Base-by-base conservation (phyloP, 306 rosid species). In the Sphenostylis stenocarpa region DNA sequence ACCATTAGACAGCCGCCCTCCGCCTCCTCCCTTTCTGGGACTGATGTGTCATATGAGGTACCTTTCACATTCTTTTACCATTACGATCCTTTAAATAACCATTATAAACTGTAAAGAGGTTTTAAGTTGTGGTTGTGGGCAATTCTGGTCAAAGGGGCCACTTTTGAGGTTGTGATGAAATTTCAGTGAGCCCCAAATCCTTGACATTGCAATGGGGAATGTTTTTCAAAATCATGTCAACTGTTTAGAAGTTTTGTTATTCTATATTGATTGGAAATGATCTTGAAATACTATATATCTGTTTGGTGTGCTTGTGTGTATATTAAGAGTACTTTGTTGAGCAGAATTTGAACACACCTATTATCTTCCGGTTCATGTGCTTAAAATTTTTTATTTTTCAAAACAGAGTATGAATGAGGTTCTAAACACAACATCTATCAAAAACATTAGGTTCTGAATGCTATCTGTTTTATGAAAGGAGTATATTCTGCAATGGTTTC, bases 31-130 rank as follows among this genome's bases (percentile, higher is more conserved):
- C 15, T 41, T 4, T 11, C 85, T 24, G 88, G 89, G 81, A 86
- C 88, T 7, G 77, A 77, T 53, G 83, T 87, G 38, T 70, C 87
- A 7, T 88, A 84, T 57, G 94, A 89, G 97, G 99, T 95, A 82
- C 33, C 11, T 64, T 65, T 72, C 12, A 20, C 67, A 28, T 82
- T 63, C 47, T 43, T 79, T 29, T 24, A 57, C 34, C 55, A 74
- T 51, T 20, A 19, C 26, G 7, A n/a, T 12, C 24, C 10, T 70
- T 64, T 80, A 14, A 26, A 14, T 15, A 31, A 16, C 49, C 43
- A 14, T 34, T 33, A 2, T 56, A 12, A 17, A 17, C 24, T n/a
- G 3, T 48, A 5, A 13, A 2, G 7, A 49, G 19, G 6, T 45
- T 43, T 43, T 43, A 12, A 43, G 3, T 43, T 43, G 15, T 12